These are phyloP conservation scores for Heliocybe sulcata DNA, from an alignment of 1,284 basidiomycete genomes.

Conservation along the genomic window DNA sequence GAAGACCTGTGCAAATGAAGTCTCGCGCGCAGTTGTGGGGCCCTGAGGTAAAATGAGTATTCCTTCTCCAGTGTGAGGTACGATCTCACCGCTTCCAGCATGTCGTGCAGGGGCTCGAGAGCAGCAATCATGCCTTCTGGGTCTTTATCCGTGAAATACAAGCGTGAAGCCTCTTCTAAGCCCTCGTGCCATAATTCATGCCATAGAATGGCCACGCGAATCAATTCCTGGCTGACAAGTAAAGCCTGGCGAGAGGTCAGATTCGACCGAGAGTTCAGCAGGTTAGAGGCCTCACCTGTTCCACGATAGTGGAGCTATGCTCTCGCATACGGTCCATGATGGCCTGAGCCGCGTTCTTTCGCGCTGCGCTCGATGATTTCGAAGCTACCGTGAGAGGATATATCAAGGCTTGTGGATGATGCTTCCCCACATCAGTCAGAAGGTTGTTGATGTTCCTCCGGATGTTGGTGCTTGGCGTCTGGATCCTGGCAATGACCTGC, in stretches of 20 bases:
- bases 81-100: slow-evolving; percentile 71
- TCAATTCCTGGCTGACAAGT: slow-evolving; percentile 91
- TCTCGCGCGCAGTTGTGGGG: slow-evolving; percentile 92
- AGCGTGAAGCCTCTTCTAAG: slow-evolving; percentile 93
- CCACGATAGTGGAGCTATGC: slow-evolving; percentile 85
- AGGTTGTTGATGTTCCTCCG: slow-evolving; percentile 88
- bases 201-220: slow-evolving; percentile 97
- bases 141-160: slow-evolving; percentile 98
- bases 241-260: slow-evolving; percentile 55
- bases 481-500: slow-evolving; percentile 97
- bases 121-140: slow-evolving; percentile 98
- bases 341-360: slow-evolving; percentile 77
- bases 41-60: slow-evolving; percentile 41
- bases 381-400: slow-evolving; percentile 98
- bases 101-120: slow-evolving; percentile 90
- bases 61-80: not conserved
- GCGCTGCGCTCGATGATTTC: slow-evolving; percentile 84
- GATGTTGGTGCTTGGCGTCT: slow-evolving; percentile 87
- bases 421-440: slow-evolving; percentile 89
- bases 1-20: slow-evolving; percentile 92
- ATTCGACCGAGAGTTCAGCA: not conserved
- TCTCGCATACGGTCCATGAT: slow-evolving; percentile 96
- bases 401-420: slow-evolving; percentile 96
- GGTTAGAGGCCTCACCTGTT: slow-evolving; percentile 48
- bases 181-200: slow-evolving; percentile 99